Conservation (phyloP, 331 rosid genomes). For the Cucumis variabilis region DNA sequence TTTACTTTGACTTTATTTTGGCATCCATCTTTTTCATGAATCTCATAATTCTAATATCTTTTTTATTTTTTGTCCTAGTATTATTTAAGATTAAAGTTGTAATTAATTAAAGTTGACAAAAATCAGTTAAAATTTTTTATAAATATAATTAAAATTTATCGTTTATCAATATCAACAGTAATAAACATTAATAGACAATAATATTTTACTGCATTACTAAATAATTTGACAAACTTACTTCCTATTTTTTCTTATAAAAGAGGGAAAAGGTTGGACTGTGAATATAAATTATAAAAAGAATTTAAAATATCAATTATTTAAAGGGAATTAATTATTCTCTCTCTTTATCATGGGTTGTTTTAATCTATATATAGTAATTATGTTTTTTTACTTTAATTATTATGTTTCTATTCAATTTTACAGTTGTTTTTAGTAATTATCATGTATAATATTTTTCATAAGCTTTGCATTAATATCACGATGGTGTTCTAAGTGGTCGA, state of each 20-base stretch:
- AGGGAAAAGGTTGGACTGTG: no score
- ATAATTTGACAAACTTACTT: background rate
- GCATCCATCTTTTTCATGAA: background rate
- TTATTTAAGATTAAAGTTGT: background rate
- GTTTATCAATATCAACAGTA: no score
- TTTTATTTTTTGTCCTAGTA: background rate
- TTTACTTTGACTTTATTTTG: slow-evolving; percentile 8
- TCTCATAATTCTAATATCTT: background rate
- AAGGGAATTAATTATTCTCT: background rate
- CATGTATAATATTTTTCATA: background rate
- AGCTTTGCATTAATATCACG: no score
- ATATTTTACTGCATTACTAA: no score
- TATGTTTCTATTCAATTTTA: background rate
- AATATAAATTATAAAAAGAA: no score
- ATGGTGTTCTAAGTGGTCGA: no score
- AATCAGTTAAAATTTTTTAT: no score
- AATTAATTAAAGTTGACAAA: background rate
- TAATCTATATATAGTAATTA: no score
- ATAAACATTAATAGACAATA: no score
- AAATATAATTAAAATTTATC: no score
- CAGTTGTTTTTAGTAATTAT: background rate
- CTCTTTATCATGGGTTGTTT: background rate
- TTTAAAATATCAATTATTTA: no score
- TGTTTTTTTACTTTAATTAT: background rate
- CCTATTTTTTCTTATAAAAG: no score